Conservation (phyloP, 306 rosid genomes). For the Prosopis cineraria region DNA sequence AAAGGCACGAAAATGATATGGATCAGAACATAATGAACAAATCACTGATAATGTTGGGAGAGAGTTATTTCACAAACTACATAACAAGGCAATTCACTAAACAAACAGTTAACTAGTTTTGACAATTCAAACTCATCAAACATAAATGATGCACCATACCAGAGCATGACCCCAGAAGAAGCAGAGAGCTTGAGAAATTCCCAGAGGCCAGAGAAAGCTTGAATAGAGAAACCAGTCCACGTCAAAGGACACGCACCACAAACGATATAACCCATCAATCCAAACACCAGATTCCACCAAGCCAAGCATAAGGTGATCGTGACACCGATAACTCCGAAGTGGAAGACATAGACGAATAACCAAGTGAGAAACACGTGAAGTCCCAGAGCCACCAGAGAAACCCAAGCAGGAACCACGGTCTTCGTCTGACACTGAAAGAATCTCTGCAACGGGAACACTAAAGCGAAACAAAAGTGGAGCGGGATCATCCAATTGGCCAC, state of each 20-base stretch:
- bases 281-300: not conserved
- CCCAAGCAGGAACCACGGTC: conserved; percentile 41
- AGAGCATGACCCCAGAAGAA: not conserved
- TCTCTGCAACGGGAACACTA: conserved; percentile 54
- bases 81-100: not conserved
- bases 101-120: no score
- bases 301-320: not conserved
- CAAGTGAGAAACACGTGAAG: conserved; percentile 23
- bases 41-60: not conserved
- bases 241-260: not conserved
- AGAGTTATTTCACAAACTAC: not conserved
- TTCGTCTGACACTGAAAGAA: conserved; percentile 54
- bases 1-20: not conserved
- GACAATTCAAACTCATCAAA: no score
- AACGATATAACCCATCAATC: not conserved
- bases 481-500: conserved; percentile 57
- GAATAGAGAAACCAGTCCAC: not conserved
- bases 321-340: not conserved
- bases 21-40: not conserved
- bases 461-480: conserved; percentile 52
- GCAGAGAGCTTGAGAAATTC: not conserved
- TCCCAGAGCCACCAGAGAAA: conserved; percentile 35
- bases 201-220: not conserved
- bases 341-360: not conserved
- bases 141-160: not conserved